Evolutionary conservation across 75 land plant genomes (phyloP), one percentile per base, ranked within the genome.

Genomic region (Azolla pinnata): DNA sequence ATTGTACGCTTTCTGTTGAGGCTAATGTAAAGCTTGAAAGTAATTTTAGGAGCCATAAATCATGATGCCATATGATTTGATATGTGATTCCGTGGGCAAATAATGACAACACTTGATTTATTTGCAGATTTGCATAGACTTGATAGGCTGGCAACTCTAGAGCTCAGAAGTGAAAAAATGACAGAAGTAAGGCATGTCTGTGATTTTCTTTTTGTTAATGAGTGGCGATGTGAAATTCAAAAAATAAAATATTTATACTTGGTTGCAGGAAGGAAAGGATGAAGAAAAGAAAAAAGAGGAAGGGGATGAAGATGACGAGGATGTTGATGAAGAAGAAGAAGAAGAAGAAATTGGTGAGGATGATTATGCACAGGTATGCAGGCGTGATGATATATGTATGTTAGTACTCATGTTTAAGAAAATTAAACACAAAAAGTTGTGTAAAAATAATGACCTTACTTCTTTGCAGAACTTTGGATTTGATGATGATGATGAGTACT

Each of bases 311-410:
- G 74, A 72, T 33, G 74, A 27, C 19, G 69, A 65, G 18, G 62
- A 72, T 16, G 74, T 65, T 40, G 57, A 58, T 18, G 56, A 57
- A 23, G 74, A 72, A 44, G 74, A 72, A 29, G 74, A 72, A 52
- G 74, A 72, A 63, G 74, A 72, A 59, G 74, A 72, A 18, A 35
- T 72, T 51, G 74, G 69, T n/a, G 73, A 71, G 38, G 74, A 72
- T 32, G 74, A 72, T 44, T 72, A 72, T 60, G 68, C 48, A 26
- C 73, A 70, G 73, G 73, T 70, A 3, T 16, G 47, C 2, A 35
- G 23, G 44, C 18, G n/a, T n/a, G n/a, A n/a, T n/a, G n/a, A n/a
- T n/a, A n/a, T n/a, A n/a, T n/a, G n/a, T n/a, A n/a, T n/a, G n/a
- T n/a, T 53, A n/a, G 14, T 57, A 0, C 31, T 14, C 4, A 3